Evolutionary conservation across 2,329 filamentous ascomycete species (phyloP).

Genomic region (Mollisiaceae sp.): DNA sequence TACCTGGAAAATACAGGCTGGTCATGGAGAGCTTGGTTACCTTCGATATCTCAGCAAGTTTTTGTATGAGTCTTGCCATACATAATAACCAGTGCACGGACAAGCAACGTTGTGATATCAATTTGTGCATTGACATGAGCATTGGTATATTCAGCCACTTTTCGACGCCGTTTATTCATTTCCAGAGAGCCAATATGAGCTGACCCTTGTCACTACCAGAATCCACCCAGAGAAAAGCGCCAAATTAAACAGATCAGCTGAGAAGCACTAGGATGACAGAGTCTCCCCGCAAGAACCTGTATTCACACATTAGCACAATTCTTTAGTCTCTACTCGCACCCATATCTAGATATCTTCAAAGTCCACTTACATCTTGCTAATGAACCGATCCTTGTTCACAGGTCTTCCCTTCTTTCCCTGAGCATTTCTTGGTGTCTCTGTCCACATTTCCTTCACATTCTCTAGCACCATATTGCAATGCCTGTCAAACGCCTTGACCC

Average conservation of each 20-base stretch:
- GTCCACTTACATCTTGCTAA: slow-evolving; percentile 86
- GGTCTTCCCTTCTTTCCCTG: slow-evolving; percentile 87
- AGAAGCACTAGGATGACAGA: slow-evolving; percentile 45
- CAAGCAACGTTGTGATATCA: neutral
- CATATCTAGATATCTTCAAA: slow-evolving; percentile 8
- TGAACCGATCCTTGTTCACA: slow-evolving; percentile 97
- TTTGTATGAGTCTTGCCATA: too few relatives aligned
- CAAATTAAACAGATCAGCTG: slow-evolving; percentile 38
- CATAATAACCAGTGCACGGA: neutral
- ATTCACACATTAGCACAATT: slow-evolving; percentile 16
- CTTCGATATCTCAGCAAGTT: too few relatives aligned
- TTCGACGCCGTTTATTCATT: slow-evolving; percentile 39
- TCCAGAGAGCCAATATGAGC: slow-evolving; percentile 32
- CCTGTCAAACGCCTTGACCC: slow-evolving; percentile 97
- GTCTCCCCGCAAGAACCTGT: slow-evolving; percentile 46
- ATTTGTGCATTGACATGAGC: slow-evolving; percentile 1
- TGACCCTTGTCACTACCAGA: slow-evolving; percentile 29
- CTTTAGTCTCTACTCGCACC: neutral
- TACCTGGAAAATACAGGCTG: too few relatives aligned
- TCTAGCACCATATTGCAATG: slow-evolving; percentile 99
- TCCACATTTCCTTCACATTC: slow-evolving; percentile 99
- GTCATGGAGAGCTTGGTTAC: too few relatives aligned
- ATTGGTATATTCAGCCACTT: slow-evolving; percentile 35
- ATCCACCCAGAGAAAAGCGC: slow-evolving; percentile 22
- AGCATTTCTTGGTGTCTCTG: slow-evolving; percentile 82